phyloP scores from a whole-genome alignment of 257 asterid genomes.

The Solanum infundibuliforme region DNA sequence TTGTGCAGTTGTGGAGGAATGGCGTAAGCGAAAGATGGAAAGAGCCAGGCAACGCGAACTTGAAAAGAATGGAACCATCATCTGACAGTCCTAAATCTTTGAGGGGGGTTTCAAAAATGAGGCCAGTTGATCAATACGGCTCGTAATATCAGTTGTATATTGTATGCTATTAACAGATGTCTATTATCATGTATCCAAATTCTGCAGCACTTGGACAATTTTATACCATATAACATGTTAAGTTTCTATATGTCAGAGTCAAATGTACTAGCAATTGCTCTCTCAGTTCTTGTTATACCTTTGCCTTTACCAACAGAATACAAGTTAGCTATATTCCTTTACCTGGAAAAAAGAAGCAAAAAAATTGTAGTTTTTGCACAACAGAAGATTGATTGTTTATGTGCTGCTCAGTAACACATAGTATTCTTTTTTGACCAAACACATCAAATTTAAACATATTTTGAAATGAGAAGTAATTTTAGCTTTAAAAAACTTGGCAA shows the following conservation, averaged over 20 bases:
- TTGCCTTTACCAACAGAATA: neutral
- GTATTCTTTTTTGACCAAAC: neutral
- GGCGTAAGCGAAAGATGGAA: slow-evolving; percentile 92
- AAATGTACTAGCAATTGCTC: neutral
- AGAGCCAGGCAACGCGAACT: slow-evolving; percentile 67
- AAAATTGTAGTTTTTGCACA: neutral
- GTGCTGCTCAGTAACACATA: neutral
- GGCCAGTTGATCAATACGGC: neutral
- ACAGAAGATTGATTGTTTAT: neutral
- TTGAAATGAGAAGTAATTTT: too few species aligned
- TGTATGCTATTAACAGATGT: neutral
- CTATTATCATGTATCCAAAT: neutral
- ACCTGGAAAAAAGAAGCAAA: neutral
- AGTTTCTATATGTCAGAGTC: neutral
- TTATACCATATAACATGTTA: neutral
- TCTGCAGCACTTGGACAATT: neutral
- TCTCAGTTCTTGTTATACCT: neutral
- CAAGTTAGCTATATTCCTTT: neutral
- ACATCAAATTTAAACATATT: neutral
- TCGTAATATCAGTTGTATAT: neutral
- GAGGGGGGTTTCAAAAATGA: neutral
- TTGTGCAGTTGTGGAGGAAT: slow-evolving; percentile 65
- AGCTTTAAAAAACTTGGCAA: neutral
- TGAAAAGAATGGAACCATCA: slow-evolving; percentile 36
- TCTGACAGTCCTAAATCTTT: neutral